These are phyloP conservation scores for Scenedesmus sp. DNA, from an alignment of 163 green algal genomes.

Conservation along the genomic window DNA sequence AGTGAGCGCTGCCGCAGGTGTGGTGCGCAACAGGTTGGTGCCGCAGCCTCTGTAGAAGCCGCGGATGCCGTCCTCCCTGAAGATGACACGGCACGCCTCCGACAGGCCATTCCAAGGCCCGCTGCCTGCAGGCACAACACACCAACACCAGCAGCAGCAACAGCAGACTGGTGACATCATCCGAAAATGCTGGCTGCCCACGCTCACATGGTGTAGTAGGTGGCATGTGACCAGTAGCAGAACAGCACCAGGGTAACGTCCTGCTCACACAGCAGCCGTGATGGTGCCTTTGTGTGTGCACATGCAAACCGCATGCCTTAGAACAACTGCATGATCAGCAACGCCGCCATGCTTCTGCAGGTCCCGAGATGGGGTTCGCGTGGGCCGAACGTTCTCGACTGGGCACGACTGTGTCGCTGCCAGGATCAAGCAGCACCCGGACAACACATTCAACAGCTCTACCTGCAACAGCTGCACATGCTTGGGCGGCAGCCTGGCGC, in stretches of 20 bases:
- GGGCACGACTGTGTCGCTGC: too few relatives aligned
- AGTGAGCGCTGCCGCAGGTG: slow-evolving; percentile 95
- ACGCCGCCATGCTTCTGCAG: too few relatives aligned
- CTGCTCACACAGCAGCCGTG: neutral
- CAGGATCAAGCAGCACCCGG: too few relatives aligned
- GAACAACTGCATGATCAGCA: too few relatives aligned
- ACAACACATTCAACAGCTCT: too few relatives aligned
- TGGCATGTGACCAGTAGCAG: neutral
- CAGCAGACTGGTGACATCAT: neutral
- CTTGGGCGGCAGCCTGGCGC: too few relatives aligned
- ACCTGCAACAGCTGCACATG: too few relatives aligned
- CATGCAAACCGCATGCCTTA: neutral
- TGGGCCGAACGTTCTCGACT: too few relatives aligned
- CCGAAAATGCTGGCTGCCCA: neutral
- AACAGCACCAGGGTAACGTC: too few relatives aligned
- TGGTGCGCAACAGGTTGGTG: slow-evolving; percentile 95
- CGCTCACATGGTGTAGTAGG: neutral
- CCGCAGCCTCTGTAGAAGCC: slow-evolving; percentile 90
- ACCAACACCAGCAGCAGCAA: neutral
- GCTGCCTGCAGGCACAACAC: slow-evolving; percentile 65
- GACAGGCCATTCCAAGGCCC: slow-evolving; percentile 62
- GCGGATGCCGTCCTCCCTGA: slow-evolving; percentile 74
- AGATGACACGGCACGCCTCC: slow-evolving; percentile 60
- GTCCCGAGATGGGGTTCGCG: too few relatives aligned
- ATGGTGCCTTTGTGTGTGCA: neutral